Evolutionary conservation across 2,329 filamentous ascomycete genomes (phyloP).

Genomic region (Graphiopsis chlorocephala): DNA sequence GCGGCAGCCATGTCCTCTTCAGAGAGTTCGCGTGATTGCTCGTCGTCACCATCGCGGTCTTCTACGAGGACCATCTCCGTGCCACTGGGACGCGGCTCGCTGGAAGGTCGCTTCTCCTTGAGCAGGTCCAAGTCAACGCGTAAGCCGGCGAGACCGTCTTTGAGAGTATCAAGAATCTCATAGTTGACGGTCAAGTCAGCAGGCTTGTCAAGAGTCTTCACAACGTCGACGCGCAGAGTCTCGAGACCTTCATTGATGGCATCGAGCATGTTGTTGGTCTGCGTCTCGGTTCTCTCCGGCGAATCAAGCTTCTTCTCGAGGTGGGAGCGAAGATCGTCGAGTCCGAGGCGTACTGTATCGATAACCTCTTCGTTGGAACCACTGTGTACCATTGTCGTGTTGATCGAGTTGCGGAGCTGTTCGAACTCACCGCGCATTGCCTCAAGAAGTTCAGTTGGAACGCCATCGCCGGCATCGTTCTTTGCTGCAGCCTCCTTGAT

Average conservation of each 20-base stretch:
- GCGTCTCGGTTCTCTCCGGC: slow-evolving; percentile 49
- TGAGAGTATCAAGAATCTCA: slow-evolving; percentile 85
- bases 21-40: slow-evolving; percentile 39
- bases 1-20: slow-evolving; percentile 38
- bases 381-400: slow-evolving; percentile 39
- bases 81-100: slow-evolving; percentile 24
- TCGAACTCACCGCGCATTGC: slow-evolving; percentile 52
- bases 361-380: slow-evolving; percentile 48
- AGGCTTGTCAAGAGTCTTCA: slow-evolving; percentile 73
- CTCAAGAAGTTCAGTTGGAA: slow-evolving; percentile 52
- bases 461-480: slow-evolving; percentile 24
- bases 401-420: slow-evolving; percentile 44
- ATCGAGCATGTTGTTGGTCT: slow-evolving; percentile 59
- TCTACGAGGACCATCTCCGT: slow-evolving; percentile 58
- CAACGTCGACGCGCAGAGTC: slow-evolving; percentile 70
- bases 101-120: slow-evolving; percentile 54
- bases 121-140: slow-evolving; percentile 75
- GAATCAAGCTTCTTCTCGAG: slow-evolving; percentile 53
- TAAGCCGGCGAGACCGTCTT: slow-evolving; percentile 72
- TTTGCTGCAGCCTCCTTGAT: slow-evolving; percentile 36
- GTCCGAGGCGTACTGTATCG: slow-evolving; percentile 48
- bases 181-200: slow-evolving; percentile 79
- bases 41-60: slow-evolving; percentile 42
- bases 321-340: slow-evolving; percentile 50
- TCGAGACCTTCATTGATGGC: slow-evolving; percentile 69